Percentiles rank a stretch among this genome's conserved stretches.
These are phyloP conservation scores for Fusarium illudens DNA, from an alignment of 2,329 filamentous ascomycete genomes.

Conservation along the genomic window DNA sequence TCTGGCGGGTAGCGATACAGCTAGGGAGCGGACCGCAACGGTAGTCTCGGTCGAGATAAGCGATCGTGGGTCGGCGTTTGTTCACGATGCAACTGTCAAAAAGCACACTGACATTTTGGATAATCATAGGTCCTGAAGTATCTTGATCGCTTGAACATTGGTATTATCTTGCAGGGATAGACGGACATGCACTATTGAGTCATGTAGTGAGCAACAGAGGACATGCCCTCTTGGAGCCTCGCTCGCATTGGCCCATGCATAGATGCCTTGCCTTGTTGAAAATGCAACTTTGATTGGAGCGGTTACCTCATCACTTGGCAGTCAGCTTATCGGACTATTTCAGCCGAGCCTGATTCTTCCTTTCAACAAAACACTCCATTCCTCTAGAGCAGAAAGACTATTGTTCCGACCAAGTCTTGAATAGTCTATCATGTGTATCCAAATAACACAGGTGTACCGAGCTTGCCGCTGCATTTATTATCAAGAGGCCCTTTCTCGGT, in stretches of 20 bases:
- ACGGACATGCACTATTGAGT: not conserved
- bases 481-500: slow-evolving; percentile 83
- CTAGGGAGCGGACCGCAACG: too few species aligned
- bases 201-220: not conserved
- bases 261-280: not conserved
- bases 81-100: too few species aligned
- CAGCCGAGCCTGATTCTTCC: not conserved
- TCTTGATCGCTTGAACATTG: too few species aligned
- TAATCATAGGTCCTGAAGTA: too few species aligned
- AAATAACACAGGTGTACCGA: slow-evolving; percentile 66
- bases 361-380: not conserved
- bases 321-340: slow-evolving; percentile 56
- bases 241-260: not conserved
- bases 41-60: not conserved
- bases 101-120: too few species aligned
- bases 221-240: not conserved
- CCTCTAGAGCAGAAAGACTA: not conserved
- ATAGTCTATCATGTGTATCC: not conserved
- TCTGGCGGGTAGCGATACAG: too few species aligned
- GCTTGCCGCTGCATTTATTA: slow-evolving; percentile 88
- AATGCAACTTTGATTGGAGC: too few species aligned
- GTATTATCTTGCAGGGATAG: not conserved
- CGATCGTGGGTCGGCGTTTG: too few species aligned
- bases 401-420: not conserved
- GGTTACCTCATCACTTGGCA: not conserved